These are phyloP conservation scores for Amanita muscaria DNA, from an alignment of 768 basidiomycete species.

Conservation along the genomic window DNA sequence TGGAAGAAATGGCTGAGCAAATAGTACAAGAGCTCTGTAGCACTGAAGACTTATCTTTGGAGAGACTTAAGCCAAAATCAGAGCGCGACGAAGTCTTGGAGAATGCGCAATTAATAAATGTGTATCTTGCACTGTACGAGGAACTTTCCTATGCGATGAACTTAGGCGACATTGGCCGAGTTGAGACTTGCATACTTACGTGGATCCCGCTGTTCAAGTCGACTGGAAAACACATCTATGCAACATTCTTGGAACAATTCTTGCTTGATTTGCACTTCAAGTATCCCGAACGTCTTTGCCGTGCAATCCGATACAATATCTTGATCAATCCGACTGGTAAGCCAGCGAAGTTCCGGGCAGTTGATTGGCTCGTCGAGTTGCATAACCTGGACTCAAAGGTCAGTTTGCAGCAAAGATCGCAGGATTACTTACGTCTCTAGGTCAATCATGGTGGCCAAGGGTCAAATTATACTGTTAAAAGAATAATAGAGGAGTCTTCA, in stretches of 20 bases:
- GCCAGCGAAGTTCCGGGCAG: background rate
- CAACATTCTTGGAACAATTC: conserved; percentile 20
- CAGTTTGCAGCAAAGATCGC: conserved; percentile 9
- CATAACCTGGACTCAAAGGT: background rate
- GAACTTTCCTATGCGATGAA: conserved; percentile 4
- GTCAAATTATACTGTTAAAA: conserved; percentile 1
- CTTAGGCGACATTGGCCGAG: background rate
- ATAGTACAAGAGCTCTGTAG: background rate
- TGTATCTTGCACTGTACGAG: background rate
- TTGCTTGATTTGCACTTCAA: conserved; percentile 18
- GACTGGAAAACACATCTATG: conserved; percentile 28
- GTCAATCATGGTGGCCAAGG: background rate
- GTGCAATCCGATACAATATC: conserved; percentile 3
- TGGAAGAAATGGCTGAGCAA: conserved; percentile 15
- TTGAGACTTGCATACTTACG: background rate
- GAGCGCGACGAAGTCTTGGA: background rate
- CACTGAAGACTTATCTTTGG: background rate
- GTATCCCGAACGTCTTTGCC: conserved; percentile 15
- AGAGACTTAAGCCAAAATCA: background rate
- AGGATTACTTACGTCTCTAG: background rate
- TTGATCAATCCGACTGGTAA: conserved; percentile 1
- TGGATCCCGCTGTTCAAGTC: conserved; percentile 9
- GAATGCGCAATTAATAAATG: conserved; percentile 2
- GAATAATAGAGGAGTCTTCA: background rate
- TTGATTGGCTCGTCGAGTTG: too few species aligned